Conservation (phyloP, 257 asterid genomes). For the Nicotiana benthamiana region DNA sequence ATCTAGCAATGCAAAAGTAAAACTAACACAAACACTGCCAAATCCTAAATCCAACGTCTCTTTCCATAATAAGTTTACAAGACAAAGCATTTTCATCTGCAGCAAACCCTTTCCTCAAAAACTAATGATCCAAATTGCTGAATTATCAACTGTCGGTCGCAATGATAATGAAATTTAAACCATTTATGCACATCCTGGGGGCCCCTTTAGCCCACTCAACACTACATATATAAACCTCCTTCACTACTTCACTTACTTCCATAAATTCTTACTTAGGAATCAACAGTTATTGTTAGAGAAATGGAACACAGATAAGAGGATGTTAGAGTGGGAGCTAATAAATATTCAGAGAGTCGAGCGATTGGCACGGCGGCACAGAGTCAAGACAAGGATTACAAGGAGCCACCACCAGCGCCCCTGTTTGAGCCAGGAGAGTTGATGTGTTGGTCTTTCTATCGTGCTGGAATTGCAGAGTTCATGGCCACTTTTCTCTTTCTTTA, state of each 20-base stretch:
- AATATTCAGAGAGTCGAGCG: constrained; percentile 50
- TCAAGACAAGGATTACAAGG: constrained; percentile 59
- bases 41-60: not conserved
- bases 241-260: constrained; percentile 5
- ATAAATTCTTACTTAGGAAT: not conserved
- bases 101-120: not conserved
- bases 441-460: constrained; percentile 58
- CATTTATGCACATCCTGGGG: constrained; percentile 22
- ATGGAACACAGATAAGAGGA: constrained; percentile 64
- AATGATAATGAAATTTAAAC: constrained; percentile 24
- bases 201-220: constrained; percentile 6
- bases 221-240: constrained; percentile 15
- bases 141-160: constrained; percentile 40
- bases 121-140: not conserved
- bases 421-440: constrained; percentile 52
- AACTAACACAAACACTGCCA: not conserved
- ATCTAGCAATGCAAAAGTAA: not conserved
- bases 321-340: constrained; percentile 52
- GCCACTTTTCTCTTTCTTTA: constrained; percentile 56
- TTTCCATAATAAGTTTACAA: not conserved
- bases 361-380: constrained; percentile 59
- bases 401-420: constrained; percentile 59
- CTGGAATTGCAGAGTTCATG: constrained; percentile 54
- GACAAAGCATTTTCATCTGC: not conserved
- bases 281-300: not conserved